Percentiles rank a stretch among this genome's conserved stretches.
These are phyloP conservation scores for Tieghemostelium lacteum DNA, from an alignment of 78 protist species.

Conservation along the genomic window DNA sequence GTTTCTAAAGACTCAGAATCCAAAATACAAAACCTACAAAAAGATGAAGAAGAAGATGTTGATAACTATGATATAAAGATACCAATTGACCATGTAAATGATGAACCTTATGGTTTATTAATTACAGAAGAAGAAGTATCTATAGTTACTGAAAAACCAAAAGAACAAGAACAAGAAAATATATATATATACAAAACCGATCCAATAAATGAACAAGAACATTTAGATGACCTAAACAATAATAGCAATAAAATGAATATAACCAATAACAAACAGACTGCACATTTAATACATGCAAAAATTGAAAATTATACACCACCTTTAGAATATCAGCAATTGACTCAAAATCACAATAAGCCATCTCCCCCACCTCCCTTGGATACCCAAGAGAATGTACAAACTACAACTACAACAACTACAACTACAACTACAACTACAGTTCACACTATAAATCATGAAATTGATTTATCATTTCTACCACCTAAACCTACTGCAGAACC, in stretches of 20 bases:
- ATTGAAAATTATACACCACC: neutral
- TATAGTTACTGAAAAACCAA: neutral
- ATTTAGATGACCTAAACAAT: neutral
- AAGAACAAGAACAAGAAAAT: slow-evolving; percentile 17
- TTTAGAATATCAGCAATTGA: neutral
- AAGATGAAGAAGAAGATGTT: neutral
- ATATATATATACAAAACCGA: neutral
- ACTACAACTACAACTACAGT: neutral
- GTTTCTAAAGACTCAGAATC: neutral
- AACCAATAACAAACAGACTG: neutral
- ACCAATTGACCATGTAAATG: slow-evolving; percentile 20
- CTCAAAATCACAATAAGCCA: neutral
- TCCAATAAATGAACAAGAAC: neutral
- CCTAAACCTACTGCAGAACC: neutral
- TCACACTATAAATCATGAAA: neutral
- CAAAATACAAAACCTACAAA: too few relatives aligned
- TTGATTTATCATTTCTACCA: slow-evolving; percentile 20
- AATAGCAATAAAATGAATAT: neutral
- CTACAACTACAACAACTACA: neutral
- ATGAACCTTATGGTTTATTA: slow-evolving; percentile 45
- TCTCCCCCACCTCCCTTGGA: neutral
- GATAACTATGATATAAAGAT: slow-evolving; percentile 16
- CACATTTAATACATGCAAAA: neutral
- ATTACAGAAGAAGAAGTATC: slow-evolving; percentile 8
- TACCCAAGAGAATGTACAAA: neutral